phyloP scores from a whole-genome alignment of 2,329 filamentous ascomycete species.

The Nakataea oryzae region DNA sequence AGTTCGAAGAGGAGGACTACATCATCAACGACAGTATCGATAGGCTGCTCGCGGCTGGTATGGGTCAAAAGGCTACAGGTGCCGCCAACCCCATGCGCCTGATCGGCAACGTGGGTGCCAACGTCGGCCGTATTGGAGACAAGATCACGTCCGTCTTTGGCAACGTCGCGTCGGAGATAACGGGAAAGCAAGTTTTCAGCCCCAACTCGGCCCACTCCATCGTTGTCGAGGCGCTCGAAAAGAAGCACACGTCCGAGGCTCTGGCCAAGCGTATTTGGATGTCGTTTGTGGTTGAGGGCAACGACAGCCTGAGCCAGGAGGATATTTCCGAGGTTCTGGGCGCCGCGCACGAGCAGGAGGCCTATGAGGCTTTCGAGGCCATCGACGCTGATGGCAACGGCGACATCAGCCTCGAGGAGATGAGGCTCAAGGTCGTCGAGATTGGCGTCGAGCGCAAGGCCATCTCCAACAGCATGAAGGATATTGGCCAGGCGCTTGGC shows the following conservation, averaged over 20 bases:
- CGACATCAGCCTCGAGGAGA: conserved; percentile 90
- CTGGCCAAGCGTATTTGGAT: conserved; percentile 93
- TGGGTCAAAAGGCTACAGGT: conserved; percentile 36
- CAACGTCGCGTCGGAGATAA: conserved; percentile 88
- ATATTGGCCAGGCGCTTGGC: conserved; percentile 87
- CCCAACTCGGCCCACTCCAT: conserved; percentile 83
- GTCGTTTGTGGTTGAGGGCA: conserved; percentile 90
- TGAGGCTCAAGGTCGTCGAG: conserved; percentile 72
- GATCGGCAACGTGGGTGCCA: conserved; percentile 49
- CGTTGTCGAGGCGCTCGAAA: conserved; percentile 81
- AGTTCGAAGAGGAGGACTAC: conserved; percentile 88
- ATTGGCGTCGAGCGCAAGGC: conserved; percentile 80
- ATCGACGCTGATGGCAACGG: conserved; percentile 86
- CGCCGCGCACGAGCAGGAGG: conserved; percentile 59
- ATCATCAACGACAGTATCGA: conserved; percentile 80
- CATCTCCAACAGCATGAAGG: conserved; percentile 88
- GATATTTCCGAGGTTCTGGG: conserved; percentile 87
- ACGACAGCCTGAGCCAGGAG: conserved; percentile 66
- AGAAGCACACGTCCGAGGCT: conserved; percentile 75
- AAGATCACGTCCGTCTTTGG: conserved; percentile 91
- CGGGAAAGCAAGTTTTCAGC: conserved; percentile 92
- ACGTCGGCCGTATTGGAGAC: conserved; percentile 75
- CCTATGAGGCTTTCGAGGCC: conserved; percentile 72
- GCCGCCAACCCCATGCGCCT: conserved; percentile 69
- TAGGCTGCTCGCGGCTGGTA: conserved; percentile 45